Conservation (phyloP, 495 filamentous ascomycete species). For the Hyaloscypha variabilis region DNA sequence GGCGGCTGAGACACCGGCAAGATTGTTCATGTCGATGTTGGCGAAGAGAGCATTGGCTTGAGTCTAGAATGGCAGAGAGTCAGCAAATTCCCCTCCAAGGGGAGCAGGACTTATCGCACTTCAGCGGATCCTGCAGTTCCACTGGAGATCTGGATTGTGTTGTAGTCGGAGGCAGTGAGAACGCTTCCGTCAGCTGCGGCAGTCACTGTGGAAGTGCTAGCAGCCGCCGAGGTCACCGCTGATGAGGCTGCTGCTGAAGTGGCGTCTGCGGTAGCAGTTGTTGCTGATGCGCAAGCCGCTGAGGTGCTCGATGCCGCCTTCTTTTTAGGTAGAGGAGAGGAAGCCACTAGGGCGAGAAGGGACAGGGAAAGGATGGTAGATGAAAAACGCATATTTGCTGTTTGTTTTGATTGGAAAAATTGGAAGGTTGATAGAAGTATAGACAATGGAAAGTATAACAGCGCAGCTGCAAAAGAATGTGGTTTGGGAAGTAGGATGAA, state of each 20-base stretch:
- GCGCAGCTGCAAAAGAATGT: conserved; percentile 28
- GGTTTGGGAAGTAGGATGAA: conserved; percentile 7
- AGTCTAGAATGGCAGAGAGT: background rate
- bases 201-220: background rate
- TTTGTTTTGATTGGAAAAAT: conserved; percentile 16
- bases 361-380: conserved; percentile 13
- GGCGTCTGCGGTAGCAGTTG: conserved; percentile 11
- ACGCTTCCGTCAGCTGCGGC: conserved; percentile 20
- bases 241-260: no score
- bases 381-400: conserved; percentile 28
- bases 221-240: no score
- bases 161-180: conserved; percentile 31
- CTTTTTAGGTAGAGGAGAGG: conserved; percentile 28
- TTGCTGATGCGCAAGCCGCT: conserved; percentile 14
- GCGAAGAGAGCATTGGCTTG: conserved; percentile 33
- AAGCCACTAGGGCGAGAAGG: conserved; percentile 22
- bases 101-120: background rate
- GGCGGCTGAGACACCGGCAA: conserved; percentile 27
- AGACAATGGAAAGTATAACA: conserved; percentile 21
- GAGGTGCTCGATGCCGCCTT: conserved; percentile 8
- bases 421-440: conserved; percentile 18
- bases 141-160: conserved; percentile 31
- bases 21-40: conserved; percentile 28
- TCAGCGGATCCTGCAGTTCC: conserved; percentile 33
- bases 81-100: background rate